phyloP scores from a whole-genome alignment of 768 basidiomycete genomes.

The Suillus paluster region DNA sequence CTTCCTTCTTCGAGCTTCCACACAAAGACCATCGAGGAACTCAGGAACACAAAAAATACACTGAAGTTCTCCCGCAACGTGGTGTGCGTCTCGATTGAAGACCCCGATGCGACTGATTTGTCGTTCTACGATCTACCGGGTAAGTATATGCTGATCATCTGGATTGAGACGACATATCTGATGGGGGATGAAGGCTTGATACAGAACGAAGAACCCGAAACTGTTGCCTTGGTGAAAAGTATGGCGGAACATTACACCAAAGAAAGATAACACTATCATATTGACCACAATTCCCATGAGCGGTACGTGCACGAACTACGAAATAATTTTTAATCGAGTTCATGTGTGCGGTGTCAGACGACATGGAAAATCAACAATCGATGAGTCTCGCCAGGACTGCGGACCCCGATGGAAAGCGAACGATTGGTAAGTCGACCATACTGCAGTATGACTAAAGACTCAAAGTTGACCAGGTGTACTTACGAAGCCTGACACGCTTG shows the following conservation, averaged over 20 bases:
- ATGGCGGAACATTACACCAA: constrained; percentile 54
- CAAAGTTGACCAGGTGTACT: constrained; percentile 46
- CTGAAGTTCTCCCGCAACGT: constrained; percentile 45
- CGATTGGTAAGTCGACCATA: constrained; percentile 46
- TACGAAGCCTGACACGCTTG: constrained; percentile 57
- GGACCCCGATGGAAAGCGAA: constrained; percentile 52
- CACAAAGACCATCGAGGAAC: constrained; percentile 9
- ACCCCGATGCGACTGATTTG: constrained; percentile 42
- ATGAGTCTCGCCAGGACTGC: constrained; percentile 48
- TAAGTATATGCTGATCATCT: constrained; percentile 12
- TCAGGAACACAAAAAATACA: constrained; percentile 16
- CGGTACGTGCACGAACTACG: constrained; percentile 33
- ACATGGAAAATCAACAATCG: constrained; percentile 64
- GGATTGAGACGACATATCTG: not conserved
- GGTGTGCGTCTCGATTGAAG: constrained; percentile 45
- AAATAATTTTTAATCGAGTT: not conserved
- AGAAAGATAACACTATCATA: constrained; percentile 53
- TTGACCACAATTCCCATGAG: constrained; percentile 59
- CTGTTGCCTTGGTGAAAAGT: constrained; percentile 49
- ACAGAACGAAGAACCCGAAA: constrained; percentile 48
- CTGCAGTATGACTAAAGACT: not conserved
- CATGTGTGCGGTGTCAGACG: constrained; percentile 40
- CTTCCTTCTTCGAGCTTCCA: constrained; percentile 29
- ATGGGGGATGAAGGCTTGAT: constrained; percentile 45
- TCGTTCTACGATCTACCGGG: constrained; percentile 47